Percentiles rank a stretch among this genome's conserved stretches.
Evolutionary conservation across 148 eudicot species (phyloP).

Genomic region (Drosera capensis): DNA sequence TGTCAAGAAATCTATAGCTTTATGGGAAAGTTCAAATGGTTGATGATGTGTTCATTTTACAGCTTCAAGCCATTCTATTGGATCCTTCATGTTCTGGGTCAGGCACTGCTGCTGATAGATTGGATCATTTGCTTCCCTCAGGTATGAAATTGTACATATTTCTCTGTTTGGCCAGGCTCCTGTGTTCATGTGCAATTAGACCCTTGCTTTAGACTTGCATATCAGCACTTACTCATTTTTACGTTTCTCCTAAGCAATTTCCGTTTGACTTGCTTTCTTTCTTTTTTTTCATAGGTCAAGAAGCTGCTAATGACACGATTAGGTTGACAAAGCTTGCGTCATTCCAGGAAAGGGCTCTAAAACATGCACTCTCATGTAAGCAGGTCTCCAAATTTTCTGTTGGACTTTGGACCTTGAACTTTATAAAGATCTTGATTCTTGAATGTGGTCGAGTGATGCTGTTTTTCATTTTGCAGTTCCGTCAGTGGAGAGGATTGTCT

Average conservation of each 20-base stretch:
- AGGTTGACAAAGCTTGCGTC: constrained; percentile 63
- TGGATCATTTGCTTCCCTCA: constrained; percentile 94
- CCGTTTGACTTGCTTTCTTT: no score
- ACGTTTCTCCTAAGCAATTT: no score
- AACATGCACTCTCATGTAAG: constrained; percentile 90
- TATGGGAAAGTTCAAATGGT: no score
- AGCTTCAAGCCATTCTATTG: constrained; percentile 85
- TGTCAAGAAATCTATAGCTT: no score
- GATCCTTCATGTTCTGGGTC: constrained; percentile 99
- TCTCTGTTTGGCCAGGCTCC: background rate
- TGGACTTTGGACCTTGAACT: no score
- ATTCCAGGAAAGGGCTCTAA: constrained; percentile 80
- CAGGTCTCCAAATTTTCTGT: constrained; percentile 1
- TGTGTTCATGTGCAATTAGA: no score
- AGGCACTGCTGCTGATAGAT: constrained; percentile 77
- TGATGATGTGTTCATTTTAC: constrained; percentile 1
- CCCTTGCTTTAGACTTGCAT: no score
- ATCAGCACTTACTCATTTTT: no score
- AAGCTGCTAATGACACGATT: constrained; percentile 20
- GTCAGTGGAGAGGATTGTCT: constrained; percentile 81
- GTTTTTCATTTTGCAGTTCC: constrained; percentile 40
- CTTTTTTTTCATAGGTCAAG: constrained; percentile 29
- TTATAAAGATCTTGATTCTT: no score
- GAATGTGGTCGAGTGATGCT: background rate
- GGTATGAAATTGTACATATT: constrained; percentile 29